Evolutionary conservation across 148 eudicot genomes (phyloP).

Genomic region (Heliosperma pusillum): DNA sequence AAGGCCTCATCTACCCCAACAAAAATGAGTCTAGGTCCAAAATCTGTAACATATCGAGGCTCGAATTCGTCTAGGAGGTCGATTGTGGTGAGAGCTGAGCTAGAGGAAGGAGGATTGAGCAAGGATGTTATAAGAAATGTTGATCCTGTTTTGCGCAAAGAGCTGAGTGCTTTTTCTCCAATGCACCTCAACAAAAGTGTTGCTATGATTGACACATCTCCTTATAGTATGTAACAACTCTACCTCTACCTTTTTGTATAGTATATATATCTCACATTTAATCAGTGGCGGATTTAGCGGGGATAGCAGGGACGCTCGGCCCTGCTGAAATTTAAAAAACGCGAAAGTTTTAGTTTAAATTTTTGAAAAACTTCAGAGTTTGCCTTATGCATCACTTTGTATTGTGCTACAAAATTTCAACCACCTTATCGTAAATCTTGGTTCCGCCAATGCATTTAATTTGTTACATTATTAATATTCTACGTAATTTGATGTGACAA

Average conservation of each 20-base stretch:
- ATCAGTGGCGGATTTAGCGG: too few relatives aligned
- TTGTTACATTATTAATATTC: too few relatives aligned
- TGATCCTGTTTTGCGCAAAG: not conserved
- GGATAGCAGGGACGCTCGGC: too few relatives aligned
- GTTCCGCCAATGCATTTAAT: too few relatives aligned
- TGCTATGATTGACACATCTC: slow-evolving; percentile 15
- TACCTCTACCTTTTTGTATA: not conserved
- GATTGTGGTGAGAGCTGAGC: slow-evolving; percentile 36
- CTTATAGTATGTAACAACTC: not conserved
- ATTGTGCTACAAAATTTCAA: too few relatives aligned
- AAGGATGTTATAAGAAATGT: slow-evolving; percentile 26
- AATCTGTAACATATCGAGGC: slow-evolving; percentile 25
- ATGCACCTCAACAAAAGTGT: slow-evolving; percentile 12
- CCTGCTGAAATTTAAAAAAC: too few relatives aligned
- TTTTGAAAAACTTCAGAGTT: too few relatives aligned
- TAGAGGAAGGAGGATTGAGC: slow-evolving; percentile 15
- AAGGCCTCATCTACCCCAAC: slow-evolving; percentile 9
- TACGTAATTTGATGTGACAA: too few relatives aligned
- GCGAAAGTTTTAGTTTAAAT: too few relatives aligned
- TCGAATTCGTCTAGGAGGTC: not conserved
- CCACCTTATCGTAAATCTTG: too few relatives aligned
- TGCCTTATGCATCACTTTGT: too few relatives aligned
- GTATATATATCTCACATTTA: too few relatives aligned
- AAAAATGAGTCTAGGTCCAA: slow-evolving; percentile 15
- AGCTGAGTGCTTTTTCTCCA: not conserved